phyloP scores from a whole-genome alignment of 1,284 basidiomycete species.

The Apiotrichum domesticum region DNA sequence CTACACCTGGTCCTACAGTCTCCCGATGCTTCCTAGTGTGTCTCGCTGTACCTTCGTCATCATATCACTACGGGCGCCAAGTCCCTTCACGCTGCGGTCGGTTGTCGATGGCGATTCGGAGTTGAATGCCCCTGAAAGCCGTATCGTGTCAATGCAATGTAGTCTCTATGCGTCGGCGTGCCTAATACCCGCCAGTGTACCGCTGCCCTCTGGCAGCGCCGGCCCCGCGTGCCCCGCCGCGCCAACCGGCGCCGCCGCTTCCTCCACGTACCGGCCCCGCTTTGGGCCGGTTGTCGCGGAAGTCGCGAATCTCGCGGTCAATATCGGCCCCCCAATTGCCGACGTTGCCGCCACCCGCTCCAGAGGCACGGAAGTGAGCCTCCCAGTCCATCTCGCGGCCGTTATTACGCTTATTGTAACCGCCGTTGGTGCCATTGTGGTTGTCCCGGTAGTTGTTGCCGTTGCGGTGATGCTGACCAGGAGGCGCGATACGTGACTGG shows the following conservation, averaged over 20 bases:
- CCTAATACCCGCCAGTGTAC: conserved; percentile 23
- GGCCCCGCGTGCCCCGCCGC: not conserved
- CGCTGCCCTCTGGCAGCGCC: conserved; percentile 14
- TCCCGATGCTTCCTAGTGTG: too few relatives aligned
- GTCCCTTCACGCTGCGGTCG: too few relatives aligned
- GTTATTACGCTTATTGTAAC: not conserved
- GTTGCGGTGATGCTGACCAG: not conserved
- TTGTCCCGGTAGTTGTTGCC: not conserved
- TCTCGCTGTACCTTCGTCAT: too few relatives aligned
- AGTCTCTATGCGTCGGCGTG: not conserved
- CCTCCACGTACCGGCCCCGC: not conserved
- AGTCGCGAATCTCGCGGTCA: conserved; percentile 9
- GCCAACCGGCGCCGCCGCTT: not conserved
- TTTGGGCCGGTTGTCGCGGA: not conserved
- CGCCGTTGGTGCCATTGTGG: not conserved
- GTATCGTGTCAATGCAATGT: not conserved
- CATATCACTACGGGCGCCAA: too few relatives aligned
- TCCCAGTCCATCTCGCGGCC: conserved; percentile 11
- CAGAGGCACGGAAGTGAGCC: conserved; percentile 14
- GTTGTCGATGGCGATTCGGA: too few relatives aligned
- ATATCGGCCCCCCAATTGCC: conserved; percentile 18
- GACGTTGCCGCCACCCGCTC: conserved; percentile 22
- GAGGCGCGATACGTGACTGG: conserved; percentile 1
- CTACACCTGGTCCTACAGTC: too few relatives aligned
- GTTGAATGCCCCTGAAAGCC: too few relatives aligned